These are phyloP conservation scores for Candida peoriensis DNA, from an alignment of 805 yeast species.

Conservation along the genomic window DNA sequence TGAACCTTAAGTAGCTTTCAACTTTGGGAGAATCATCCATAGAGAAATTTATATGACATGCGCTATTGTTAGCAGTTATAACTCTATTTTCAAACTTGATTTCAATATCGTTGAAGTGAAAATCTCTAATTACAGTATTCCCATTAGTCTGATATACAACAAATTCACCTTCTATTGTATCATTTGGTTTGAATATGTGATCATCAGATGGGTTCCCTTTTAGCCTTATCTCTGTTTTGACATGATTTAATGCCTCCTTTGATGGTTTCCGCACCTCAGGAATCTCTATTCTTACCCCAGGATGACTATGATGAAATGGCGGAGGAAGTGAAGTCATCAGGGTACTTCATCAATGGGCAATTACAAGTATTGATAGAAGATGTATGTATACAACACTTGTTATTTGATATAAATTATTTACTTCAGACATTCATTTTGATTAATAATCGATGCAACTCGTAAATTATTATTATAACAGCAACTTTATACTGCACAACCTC, in stretches of 20 bases:
- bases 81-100: constrained; percentile 15
- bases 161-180: constrained; percentile 13
- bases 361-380: too few relatives aligned
- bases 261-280: constrained; percentile 12
- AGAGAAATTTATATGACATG: constrained; percentile 7
- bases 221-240: constrained; percentile 13
- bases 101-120: constrained; percentile 18
- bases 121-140: constrained; percentile 7
- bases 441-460: too few relatives aligned
- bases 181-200: constrained; percentile 15
- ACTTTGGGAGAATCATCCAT: constrained; percentile 15
- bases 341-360: too few relatives aligned
- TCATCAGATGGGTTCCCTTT: background rate
- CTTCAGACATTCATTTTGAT: too few relatives aligned
- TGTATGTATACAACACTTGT: too few relatives aligned
- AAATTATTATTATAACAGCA: too few relatives aligned
- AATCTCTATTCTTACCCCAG: background rate
- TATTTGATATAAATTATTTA: too few relatives aligned
- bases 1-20: constrained; percentile 5
- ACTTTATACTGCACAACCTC: too few relatives aligned
- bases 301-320: background rate
- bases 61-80: constrained; percentile 3
- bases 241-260: constrained; percentile 9
- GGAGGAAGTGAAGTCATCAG: too few relatives aligned
- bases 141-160: constrained; percentile 7